Evolutionary conservation across 1,284 basidiomycete species (phyloP).

Genomic region (Ganoderma lucidum): DNA sequence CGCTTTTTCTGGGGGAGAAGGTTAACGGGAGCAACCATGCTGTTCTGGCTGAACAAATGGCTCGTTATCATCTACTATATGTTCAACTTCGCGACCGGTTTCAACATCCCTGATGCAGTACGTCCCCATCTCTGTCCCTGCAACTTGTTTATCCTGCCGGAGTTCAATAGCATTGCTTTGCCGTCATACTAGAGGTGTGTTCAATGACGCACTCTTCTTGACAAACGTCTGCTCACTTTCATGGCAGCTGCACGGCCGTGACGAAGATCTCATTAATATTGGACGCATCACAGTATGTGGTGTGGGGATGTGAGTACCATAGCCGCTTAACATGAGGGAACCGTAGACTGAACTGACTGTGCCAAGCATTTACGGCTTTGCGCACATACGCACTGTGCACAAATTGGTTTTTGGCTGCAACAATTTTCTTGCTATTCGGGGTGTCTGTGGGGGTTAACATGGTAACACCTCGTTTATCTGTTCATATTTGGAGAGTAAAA

Average conservation of each 20-base stretch:
- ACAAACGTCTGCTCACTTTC: neutral
- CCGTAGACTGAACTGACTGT: too few relatives aligned
- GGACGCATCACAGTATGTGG: neutral
- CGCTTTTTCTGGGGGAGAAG: neutral
- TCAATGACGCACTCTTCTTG: neutral
- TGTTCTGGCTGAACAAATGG: neutral
- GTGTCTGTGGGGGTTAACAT: neutral
- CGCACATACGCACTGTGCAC: neutral
- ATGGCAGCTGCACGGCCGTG: neutral
- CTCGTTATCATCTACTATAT: neutral
- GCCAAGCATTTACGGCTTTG: neutral
- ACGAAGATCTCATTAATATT: neutral
- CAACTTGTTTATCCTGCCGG: neutral
- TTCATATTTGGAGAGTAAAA: neutral
- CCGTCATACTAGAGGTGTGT: neutral
- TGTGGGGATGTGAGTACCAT: neutral
- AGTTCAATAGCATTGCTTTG: too few relatives aligned
- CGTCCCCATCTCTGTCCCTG: neutral
- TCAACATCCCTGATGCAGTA: neutral
- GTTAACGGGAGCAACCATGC: neutral
- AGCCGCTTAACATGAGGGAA: too few relatives aligned
- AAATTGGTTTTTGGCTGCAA: neutral
- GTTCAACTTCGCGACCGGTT: fast-evolving
- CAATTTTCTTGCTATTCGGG: neutral
- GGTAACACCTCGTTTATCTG: neutral